Conservation (phyloP, 257 asterid genomes). For the Sherardia arvensis region DNA sequence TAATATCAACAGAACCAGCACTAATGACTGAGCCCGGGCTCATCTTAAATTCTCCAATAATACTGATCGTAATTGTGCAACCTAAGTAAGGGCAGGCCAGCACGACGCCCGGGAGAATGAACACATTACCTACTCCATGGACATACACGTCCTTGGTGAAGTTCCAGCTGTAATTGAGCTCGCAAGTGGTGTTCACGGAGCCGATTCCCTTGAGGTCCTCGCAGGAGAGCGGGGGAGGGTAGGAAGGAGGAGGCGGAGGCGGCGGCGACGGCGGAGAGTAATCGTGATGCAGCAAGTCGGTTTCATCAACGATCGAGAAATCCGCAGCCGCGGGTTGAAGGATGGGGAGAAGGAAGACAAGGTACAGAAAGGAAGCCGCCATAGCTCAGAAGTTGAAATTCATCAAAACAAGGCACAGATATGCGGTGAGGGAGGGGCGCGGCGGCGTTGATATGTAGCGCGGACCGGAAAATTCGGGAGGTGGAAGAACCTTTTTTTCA, state of each 20-base stretch:
- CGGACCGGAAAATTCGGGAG: constrained; percentile 29
- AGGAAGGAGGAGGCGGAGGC: constrained; percentile 57
- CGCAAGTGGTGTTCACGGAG: constrained; percentile 69
- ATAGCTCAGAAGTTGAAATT: not conserved
- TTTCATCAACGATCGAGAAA: constrained; percentile 33
- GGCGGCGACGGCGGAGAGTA: constrained; percentile 34
- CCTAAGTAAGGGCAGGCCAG: constrained; percentile 44
- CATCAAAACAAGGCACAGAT: not conserved
- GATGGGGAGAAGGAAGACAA: not conserved
- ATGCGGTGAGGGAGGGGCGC: not conserved
- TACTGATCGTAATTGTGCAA: constrained; percentile 43
- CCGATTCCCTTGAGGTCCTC: constrained; percentile 57
- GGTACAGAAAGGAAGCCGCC: constrained; percentile 14
- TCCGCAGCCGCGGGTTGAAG: constrained; percentile 15
- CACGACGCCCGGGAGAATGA: constrained; percentile 49
- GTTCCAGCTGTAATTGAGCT: constrained; percentile 58
- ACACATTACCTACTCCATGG: constrained; percentile 47
- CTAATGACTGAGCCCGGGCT: constrained; percentile 31
- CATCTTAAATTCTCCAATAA: constrained; percentile 49
- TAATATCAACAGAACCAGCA: constrained; percentile 45
- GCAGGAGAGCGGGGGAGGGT: constrained; percentile 47
- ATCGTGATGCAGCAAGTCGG: constrained; percentile 6
- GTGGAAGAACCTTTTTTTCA: not conserved
- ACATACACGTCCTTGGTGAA: constrained; percentile 42
- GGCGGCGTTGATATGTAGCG: constrained; percentile 28